These are phyloP conservation scores for Citrus cavaleriei DNA, from an alignment of 345 rosid genomes.

Conservation along the genomic window DNA sequence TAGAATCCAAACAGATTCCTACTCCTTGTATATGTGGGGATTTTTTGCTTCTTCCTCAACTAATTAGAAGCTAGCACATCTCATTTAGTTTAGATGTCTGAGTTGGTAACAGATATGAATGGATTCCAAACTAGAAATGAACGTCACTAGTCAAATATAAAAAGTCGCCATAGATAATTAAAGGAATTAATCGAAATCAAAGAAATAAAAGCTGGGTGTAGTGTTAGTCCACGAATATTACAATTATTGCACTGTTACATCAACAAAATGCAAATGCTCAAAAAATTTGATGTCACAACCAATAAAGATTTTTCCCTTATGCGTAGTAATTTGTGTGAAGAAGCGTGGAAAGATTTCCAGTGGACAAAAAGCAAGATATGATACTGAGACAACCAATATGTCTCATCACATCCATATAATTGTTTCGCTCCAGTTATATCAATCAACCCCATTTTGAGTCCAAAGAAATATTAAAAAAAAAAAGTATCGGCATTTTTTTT, in stretches of 20 bases:
- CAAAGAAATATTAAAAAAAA: too few relatives aligned
- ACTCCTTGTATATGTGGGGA: neutral
- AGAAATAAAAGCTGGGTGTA: too few relatives aligned
- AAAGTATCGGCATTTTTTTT: neutral
- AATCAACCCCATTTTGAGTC: neutral
- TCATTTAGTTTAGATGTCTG: too few relatives aligned
- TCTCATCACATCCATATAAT: neutral
- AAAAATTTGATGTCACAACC: neutral
- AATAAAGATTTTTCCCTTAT: neutral
- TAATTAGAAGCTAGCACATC: too few relatives aligned
- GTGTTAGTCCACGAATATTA: too few relatives aligned
- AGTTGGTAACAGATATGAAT: too few relatives aligned
- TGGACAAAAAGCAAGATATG: neutral
- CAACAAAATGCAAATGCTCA: neutral
- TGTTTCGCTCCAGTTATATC: neutral
- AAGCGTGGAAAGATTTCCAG: conserved; percentile 1
- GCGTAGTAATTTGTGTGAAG: neutral
- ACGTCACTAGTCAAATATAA: too few relatives aligned
- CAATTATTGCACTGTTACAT: neutral
- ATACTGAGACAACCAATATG: neutral
- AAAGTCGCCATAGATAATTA: too few relatives aligned
- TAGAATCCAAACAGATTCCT: neutral
- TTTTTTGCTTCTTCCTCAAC: too few relatives aligned
- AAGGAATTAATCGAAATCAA: too few relatives aligned
- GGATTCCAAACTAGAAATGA: too few relatives aligned